Evolutionary conservation across 768 basidiomycete genomes (phyloP).

Genomic region (Trametopsis cervina): DNA sequence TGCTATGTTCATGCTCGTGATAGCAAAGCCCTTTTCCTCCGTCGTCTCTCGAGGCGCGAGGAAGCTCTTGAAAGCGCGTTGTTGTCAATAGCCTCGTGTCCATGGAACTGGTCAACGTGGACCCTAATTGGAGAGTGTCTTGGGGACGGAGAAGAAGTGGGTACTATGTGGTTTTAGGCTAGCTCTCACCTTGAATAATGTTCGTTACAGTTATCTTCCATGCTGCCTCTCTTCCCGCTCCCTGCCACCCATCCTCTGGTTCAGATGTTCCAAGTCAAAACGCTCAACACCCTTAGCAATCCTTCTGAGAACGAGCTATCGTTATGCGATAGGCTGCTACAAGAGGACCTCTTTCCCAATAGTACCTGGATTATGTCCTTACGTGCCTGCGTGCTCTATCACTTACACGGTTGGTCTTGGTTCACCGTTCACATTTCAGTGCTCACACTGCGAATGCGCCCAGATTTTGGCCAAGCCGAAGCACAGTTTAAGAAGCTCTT

Average conservation of each 20-base stretch:
- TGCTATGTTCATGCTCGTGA: slow-evolving; percentile 6
- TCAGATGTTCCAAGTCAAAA: slow-evolving; percentile 80
- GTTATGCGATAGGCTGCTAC: slow-evolving; percentile 72
- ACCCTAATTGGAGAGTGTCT: slow-evolving; percentile 71
- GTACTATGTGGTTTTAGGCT: slow-evolving; percentile 10
- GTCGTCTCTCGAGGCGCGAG: slow-evolving; percentile 69
- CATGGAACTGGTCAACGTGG: slow-evolving; percentile 98
- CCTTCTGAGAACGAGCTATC: slow-evolving; percentile 81
- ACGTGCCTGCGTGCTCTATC: slow-evolving; percentile 81
- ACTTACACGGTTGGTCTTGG: slow-evolving; percentile 67
- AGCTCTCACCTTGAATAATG: no score
- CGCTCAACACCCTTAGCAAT: slow-evolving; percentile 82
- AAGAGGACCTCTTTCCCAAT: slow-evolving; percentile 65
- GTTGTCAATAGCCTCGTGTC: slow-evolving; percentile 66
- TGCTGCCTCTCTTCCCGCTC: slow-evolving; percentile 40
- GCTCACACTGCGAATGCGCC: slow-evolving; percentile 1
- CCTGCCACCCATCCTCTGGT: slow-evolving; percentile 48
- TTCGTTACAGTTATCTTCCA: slow-evolving; percentile 31
- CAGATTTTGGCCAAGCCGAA: slow-evolving; percentile 87
- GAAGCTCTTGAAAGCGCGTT: slow-evolving; percentile 82
- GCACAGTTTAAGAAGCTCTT: slow-evolving; percentile 80
- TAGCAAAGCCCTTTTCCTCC: slow-evolving; percentile 82
- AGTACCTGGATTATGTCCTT: slow-evolving; percentile 85
- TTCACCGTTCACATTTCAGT: no score
- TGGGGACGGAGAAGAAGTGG: slow-evolving; percentile 81